These are phyloP conservation scores for Limonium bicolor DNA, from an alignment of 148 eudicot species.

Conservation along the genomic window DNA sequence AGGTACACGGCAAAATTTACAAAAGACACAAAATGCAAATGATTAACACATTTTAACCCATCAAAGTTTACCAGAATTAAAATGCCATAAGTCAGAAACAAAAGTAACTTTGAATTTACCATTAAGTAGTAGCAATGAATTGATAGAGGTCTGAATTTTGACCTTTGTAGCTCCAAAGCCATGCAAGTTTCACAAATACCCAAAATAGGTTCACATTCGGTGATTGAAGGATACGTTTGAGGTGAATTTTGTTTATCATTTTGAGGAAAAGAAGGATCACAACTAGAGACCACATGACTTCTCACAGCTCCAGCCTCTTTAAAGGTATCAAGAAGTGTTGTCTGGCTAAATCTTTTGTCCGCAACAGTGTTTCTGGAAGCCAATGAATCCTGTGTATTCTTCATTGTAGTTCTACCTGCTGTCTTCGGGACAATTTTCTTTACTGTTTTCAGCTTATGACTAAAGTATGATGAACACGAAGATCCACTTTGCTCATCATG, in stretches of 20 bases:
- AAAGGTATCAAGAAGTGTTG: constrained; percentile 25
- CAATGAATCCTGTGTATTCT: constrained; percentile 15
- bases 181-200: constrained; percentile 22
- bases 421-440: constrained; percentile 12
- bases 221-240: constrained; percentile 6
- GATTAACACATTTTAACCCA: too few species aligned
- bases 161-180: constrained; percentile 26
- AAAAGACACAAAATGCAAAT: too few species aligned
- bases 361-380: constrained; percentile 14
- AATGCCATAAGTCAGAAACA: too few species aligned
- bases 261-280: constrained; percentile 10
- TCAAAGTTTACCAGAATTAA: too few species aligned
- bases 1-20: too few species aligned
- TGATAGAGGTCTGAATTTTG: constrained; percentile 44
- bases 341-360: constrained; percentile 26
- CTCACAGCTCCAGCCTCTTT: constrained; percentile 23
- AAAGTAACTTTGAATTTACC: constrained; percentile 25
- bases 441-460: too few species aligned
- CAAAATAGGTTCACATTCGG: constrained; percentile 11
- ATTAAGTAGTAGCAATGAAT: constrained; percentile 24
- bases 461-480: constrained; percentile 11
- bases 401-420: constrained; percentile 15
- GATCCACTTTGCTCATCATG: constrained; percentile 13
- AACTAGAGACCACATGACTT: constrained; percentile 17
- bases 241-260: constrained; percentile 13